Percentiles rank a stretch among this genome's conserved stretches.
Evolutionary conservation across 169 alveolate species (phyloP).

Genomic region (Cryptosporidium ubiquitum): DNA sequence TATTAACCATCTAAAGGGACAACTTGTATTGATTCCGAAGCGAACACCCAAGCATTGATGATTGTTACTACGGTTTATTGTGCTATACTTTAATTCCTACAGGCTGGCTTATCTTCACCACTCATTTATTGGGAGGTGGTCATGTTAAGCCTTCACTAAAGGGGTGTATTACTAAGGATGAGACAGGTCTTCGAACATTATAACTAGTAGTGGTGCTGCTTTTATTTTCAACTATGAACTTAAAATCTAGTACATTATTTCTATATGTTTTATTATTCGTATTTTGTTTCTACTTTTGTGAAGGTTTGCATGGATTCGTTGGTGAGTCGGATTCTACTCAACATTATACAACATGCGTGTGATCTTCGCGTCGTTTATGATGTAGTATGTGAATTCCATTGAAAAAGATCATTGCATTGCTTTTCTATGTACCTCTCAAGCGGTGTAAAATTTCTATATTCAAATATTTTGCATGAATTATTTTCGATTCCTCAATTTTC

Average conservation of each 20-base stretch:
- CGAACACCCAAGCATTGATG: background rate
- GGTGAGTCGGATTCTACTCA: too few relatives aligned
- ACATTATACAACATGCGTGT: too few relatives aligned
- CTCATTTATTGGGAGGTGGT: background rate
- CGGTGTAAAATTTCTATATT: too few relatives aligned
- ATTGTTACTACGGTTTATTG: background rate
- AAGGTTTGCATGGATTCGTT: too few relatives aligned
- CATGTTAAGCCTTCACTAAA: background rate
- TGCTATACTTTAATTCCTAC: background rate
- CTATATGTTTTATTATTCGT: background rate
- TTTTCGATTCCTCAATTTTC: background rate
- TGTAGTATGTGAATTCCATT: too few relatives aligned
- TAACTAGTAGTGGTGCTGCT: constrained; percentile 26
- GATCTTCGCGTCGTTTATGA: too few relatives aligned
- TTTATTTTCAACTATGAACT: constrained; percentile 24
- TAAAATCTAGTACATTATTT: constrained; percentile 22
- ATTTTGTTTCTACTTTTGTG: too few relatives aligned
- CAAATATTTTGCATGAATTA: background rate
- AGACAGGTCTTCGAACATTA: background rate
- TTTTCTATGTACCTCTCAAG: too few relatives aligned
- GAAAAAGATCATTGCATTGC: too few relatives aligned
- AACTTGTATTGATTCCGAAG: background rate
- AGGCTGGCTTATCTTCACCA: background rate
- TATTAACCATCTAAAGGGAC: background rate
- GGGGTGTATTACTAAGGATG: background rate